Base-by-base conservation (phyloP, 2,329 filamentous ascomycete genomes). In the Xylariaceae sp. region DNA sequence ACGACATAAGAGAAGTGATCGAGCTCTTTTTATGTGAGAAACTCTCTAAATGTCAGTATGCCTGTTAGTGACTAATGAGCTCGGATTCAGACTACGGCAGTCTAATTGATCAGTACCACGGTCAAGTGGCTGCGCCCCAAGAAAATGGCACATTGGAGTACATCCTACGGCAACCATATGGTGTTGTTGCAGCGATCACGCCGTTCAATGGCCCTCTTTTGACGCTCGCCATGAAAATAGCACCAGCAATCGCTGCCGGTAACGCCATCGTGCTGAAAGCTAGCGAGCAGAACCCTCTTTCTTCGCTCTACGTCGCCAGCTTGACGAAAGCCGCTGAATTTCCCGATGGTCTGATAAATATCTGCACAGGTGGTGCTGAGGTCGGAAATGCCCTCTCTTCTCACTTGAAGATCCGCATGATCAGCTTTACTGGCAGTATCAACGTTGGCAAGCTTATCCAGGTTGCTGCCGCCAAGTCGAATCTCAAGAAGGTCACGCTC, bases 161-260 rank as follows among this genome's bases (percentile, higher is more conserved):
- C 22, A 48, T 56, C 22, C 56, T 59, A 14, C 55, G 57, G n/a
- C 83, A 92, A 68, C 88, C 89, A 2, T 71, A 92, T 32, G 89
- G 89, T 36, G 88, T 94, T 0, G 88, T 87, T 58, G 87, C 80
- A 11, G 77, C 78, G 67, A 90, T 91, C 56, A 89, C 89, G 17
- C 87, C 87, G 9, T 92, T 87, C 86, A 92, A 92, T 66, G 89
- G 86, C 58, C 88, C 89, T 1, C 74, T 92, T 1, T 75, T 77
- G 17, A 90, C 91, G 81, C 85, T 86, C 14, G 83, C 82, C 5
- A 87, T 86, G 85, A 90, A 90, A 65, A 75, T 90, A 56, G 87
- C 85, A 17, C 87, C 87, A 12, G 82, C 82, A n/a, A 63, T 85
- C 39, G 80, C 80, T 45, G 78, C 80, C 54, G 82, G 82, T 51